Evolutionary conservation across 169 alveolate genomes (phyloP), one percentile per base, ranked within the genome.

Genomic region (Plasmodium malariae): DNA sequence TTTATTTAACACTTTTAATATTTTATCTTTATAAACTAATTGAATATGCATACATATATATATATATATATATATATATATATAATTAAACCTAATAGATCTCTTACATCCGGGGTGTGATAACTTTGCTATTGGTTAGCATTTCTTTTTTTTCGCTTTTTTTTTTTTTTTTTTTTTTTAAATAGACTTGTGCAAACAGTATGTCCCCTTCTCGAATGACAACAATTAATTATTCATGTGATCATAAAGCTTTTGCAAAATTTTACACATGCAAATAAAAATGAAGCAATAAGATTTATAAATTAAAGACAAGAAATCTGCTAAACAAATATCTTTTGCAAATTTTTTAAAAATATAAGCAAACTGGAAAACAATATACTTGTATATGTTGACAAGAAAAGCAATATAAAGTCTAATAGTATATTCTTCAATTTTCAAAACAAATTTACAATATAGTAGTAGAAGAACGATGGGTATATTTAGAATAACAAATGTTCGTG

Each of bases 381-480:
- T 83, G 43, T 83, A 83, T 14, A 67, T 67, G 14, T 67, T 67
- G 32, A 30, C 17, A 65, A 51, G 36, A 54, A 65, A 67, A 34
- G 51, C 14, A 60, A 67, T 57, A 60, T 83, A 83, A 17, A 83
- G 30, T 59, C 26, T 65, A 54, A 54, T 30, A 37, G 28, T 32
- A 30, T 83, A 19, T 26, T 65, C 68, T 30, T 83, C 91, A 55
- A 54, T 83, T 83, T 51, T 83, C 59, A 83, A n/a, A 17, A 59
- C n/a, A 32, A 40, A 65, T 51, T 83, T 67, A 32, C 57, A 51
- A 83, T 83, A 83, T 34, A 83, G 21, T 24, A 67, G n/a, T 36
- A 83, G 67, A 67, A 83, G 28, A 48, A 30, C 6, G 19, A 83
- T 51, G 21, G 91, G 91, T 1, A 83, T 83, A 57, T 83, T 83